Conservation (phyloP, 1,284 basidiomycete genomes). For the Cryptococcus sp. region DNA sequence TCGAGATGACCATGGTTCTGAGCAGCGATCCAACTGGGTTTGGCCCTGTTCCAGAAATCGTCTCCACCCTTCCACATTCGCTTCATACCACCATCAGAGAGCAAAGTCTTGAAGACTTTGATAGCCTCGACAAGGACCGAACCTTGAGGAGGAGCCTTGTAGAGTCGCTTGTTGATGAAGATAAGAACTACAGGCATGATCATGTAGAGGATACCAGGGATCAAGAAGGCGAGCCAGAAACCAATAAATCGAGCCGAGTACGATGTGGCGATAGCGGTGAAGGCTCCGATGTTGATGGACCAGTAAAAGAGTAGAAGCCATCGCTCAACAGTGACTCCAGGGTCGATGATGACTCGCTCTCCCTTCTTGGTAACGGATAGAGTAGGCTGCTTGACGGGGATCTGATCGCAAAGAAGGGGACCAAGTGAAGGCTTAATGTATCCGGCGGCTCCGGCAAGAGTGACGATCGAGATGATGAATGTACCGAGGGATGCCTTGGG, state of each 20-base stretch:
- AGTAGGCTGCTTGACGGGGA: constrained; percentile 26
- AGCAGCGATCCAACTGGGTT: constrained; percentile 13
- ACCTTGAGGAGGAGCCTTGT: constrained; percentile 47
- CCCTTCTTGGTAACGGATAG: constrained; percentile 29
- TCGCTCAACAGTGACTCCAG: constrained; percentile 29
- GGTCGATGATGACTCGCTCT: constrained; percentile 41
- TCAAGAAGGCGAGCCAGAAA: constrained; percentile 46
- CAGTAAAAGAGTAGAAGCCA: constrained; percentile 34
- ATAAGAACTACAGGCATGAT: constrained; percentile 47
- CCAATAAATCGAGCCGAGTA: constrained; percentile 39
- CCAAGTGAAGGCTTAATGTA: constrained; percentile 34
- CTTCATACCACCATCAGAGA: constrained; percentile 23
- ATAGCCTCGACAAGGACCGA: constrained; percentile 44
- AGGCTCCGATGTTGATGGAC: constrained; percentile 38
- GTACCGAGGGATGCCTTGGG: constrained; percentile 15
- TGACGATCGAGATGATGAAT: constrained; percentile 37
- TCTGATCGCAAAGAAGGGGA: constrained; percentile 43
- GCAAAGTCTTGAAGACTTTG: constrained; percentile 22
- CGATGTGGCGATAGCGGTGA: constrained; percentile 28
- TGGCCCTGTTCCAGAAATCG: constrained; percentile 43
- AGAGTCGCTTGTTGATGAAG: constrained; percentile 41
- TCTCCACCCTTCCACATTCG: constrained; percentile 25
- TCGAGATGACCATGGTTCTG: constrained; percentile 23
- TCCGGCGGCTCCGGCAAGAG: constrained; percentile 31
- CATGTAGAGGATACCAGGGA: constrained; percentile 50